A percentile compares a stretch with the other conserved stretches of the same genome.
phyloP scores from a whole-genome alignment of 2,329 filamentous ascomycete species.

The Cryphonectria radicalis region DNA sequence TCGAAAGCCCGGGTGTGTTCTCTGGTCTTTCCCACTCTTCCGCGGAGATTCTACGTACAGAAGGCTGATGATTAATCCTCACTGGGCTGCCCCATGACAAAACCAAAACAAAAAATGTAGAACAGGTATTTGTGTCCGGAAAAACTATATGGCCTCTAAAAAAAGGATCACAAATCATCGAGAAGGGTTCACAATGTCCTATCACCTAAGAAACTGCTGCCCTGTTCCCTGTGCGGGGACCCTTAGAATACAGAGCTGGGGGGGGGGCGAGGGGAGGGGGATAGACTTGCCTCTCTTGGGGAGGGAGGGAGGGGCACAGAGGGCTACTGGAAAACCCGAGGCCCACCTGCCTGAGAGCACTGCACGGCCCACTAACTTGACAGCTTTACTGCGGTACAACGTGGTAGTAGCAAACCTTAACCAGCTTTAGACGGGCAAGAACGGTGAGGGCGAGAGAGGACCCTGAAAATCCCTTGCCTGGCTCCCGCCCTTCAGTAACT shows the following conservation, averaged over 20 bases:
- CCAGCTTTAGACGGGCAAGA: neutral
- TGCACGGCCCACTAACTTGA: neutral
- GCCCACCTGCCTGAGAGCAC: neutral
- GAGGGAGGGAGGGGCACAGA: neutral
- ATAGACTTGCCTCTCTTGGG: neutral
- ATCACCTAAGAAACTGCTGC: neutral
- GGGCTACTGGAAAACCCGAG: neutral
- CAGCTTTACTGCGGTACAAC: neutral
- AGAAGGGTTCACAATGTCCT: neutral
- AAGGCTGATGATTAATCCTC: neutral
- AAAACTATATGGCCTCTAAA: neutral
- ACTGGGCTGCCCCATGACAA: neutral
- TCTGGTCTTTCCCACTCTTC: neutral
- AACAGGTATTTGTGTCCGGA: neutral
- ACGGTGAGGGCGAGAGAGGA: neutral
- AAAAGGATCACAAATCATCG: neutral
- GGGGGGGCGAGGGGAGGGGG: neutral
- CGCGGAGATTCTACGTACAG: neutral
- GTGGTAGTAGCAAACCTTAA: constrained; percentile 2
- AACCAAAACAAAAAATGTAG: neutral
- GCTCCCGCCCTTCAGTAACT: neutral
- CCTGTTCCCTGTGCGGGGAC: neutral
- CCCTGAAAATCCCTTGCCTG: neutral
- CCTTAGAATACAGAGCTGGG: neutral
- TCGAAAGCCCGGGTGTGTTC: neutral